phyloP scores from a whole-genome alignment of 345 rosid species.

The Eucalyptus leucophloia region DNA sequence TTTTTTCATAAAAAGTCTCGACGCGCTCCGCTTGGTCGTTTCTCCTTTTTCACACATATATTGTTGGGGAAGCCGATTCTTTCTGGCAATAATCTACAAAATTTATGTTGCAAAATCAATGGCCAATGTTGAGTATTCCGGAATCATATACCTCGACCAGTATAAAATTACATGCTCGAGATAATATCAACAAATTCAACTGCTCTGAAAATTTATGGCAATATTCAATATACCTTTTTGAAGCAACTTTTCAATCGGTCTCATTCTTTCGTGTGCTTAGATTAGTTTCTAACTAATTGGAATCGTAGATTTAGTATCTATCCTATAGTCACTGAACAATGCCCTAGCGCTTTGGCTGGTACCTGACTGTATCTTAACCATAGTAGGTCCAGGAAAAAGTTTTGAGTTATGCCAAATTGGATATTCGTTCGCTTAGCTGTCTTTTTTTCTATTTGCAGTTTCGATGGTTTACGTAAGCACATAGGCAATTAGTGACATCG shows the following conservation, averaged over 20 bases:
- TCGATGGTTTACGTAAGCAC: not conserved
- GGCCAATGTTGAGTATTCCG: not conserved
- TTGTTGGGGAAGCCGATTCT: not conserved
- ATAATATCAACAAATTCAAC: not conserved
- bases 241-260: not conserved
- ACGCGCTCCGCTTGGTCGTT: not conserved
- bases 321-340: not conserved
- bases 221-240: not conserved
- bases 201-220: not conserved
- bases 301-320: not conserved
- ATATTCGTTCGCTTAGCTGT: not conserved
- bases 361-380: not conserved
- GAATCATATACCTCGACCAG: not conserved
- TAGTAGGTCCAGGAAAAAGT: not conserved
- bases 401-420: not conserved
- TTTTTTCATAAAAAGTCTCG: not conserved
- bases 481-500: not conserved
- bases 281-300: not conserved
- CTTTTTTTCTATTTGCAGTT: too few species aligned
- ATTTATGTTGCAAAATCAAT: not conserved
- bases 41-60: not conserved
- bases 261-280: not conserved
- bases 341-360: not conserved
- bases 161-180: not conserved
- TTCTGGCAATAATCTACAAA: not conserved